Percentiles rank a stretch among this genome's conserved stretches.
Conservation (phyloP, 2,329 filamentous ascomycete genomes). For the Claviceps cyperi region DNA sequence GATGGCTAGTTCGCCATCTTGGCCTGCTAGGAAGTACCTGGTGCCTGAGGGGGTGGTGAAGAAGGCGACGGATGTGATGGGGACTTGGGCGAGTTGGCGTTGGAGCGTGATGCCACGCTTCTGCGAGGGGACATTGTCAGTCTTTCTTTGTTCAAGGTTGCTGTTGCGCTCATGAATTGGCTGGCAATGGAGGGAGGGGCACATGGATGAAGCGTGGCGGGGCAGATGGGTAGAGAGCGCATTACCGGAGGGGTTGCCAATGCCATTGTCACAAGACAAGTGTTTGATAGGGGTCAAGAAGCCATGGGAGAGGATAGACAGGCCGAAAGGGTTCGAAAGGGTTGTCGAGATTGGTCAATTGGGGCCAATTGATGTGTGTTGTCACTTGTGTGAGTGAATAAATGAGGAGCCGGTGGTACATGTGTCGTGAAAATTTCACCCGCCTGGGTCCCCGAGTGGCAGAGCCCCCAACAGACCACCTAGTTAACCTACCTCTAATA, state of each 20-base stretch:
- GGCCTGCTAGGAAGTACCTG: constrained; percentile 39
- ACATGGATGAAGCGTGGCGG: not conserved
- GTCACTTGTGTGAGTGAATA: not conserved
- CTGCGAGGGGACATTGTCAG: not conserved
- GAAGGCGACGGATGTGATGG: constrained; percentile 47
- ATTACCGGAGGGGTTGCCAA: not conserved
- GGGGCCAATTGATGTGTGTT: not conserved
- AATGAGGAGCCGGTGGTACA: too few species aligned
- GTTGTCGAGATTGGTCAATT: not conserved
- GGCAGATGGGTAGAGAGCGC: not conserved
- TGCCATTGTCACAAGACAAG: not conserved
- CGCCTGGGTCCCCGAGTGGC: too few species aligned
- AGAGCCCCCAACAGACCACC: too few species aligned
- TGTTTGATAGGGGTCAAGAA: not conserved
- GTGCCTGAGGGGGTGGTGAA: constrained; percentile 19
- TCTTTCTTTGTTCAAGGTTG: not conserved
- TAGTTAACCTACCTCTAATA: too few species aligned
- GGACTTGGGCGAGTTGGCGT: constrained; percentile 30
- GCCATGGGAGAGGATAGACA: not conserved
- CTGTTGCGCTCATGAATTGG: not conserved
- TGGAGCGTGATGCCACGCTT: constrained; percentile 8
- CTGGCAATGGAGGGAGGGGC: not conserved
- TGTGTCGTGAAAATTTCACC: too few species aligned
- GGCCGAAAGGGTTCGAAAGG: not conserved
- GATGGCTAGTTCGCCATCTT: constrained; percentile 43